Base-by-base conservation (phyloP, 805 yeast species). In the Schwanniomyces polymorphus region DNA sequence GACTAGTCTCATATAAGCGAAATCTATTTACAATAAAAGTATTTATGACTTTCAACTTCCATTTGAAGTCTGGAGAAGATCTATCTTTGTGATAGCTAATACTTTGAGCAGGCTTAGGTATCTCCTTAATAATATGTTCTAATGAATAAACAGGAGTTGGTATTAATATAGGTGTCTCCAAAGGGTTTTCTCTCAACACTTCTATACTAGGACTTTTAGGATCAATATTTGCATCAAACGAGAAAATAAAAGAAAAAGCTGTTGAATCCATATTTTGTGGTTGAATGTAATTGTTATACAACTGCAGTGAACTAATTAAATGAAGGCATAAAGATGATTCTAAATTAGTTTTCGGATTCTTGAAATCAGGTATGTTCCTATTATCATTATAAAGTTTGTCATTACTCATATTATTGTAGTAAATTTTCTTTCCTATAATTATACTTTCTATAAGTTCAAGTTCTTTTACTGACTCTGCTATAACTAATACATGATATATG, bases 371-470 rank as follows among this genome's bases (percentile, higher is more conserved):
- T 14, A 43, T 45, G 31, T 59, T 61, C 31, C 61, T 66, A 41
- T 65, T 47, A 35, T 69, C 75, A 28, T 78, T 81, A 52, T 74
- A 78, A 21, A 85, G 63, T 16, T 85, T 78, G 0, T 82, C 74
- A 12, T 89, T 88, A 21, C 90, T 81, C 55, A 85, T 78, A 54
- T 96, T 78, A 49, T 76, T 77, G 58, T 86, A 86, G 50, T 78
- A 76, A 33, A 88, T 64, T 31, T 72, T 71, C 56, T 88, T 82
- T 2, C 97, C 97, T n/a, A 86, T 70, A 11, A 90, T 59, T 39
- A 86, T 73, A 0, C 91, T 87, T 63, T 91, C 97, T 6, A 91
- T 74, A 40, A 91, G 67, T 59, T 91, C 95, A 51, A 87, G 61
- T 58, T 87, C 94, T 58, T 85, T 84, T 18, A 84, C 75, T 55